These are phyloP conservation scores for Capsicum rhomboideum DNA, from an alignment of 257 asterid species.

Conservation along the genomic window DNA sequence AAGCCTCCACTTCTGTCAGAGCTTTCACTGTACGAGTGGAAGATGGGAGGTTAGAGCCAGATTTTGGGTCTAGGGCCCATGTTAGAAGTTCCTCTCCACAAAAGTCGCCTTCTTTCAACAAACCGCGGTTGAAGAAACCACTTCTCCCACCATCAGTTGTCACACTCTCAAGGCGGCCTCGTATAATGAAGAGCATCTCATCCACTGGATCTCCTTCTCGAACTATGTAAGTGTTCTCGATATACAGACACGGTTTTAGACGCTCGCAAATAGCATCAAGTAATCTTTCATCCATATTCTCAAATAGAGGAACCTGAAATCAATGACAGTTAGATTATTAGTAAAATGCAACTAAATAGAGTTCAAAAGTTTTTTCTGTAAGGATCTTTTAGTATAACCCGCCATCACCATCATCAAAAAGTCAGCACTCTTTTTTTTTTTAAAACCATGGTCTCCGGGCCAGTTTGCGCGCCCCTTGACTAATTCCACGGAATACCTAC, in stretches of 20 bases:
- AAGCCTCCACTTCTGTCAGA: conserved; percentile 79
- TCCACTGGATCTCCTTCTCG: conserved; percentile 99
- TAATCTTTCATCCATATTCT: conserved; percentile 92
- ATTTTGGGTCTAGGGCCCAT: conserved; percentile 93
- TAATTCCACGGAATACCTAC: neutral
- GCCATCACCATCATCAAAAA: no score
- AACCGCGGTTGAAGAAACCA: conserved; percentile 87
- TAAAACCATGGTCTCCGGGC: neutral
- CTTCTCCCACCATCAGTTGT: conserved; percentile 99
- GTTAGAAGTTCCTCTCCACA: conserved; percentile 98
- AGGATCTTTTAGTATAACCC: no score
- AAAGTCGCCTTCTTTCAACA: conserved; percentile 82
- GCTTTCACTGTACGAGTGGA: conserved; percentile 94
- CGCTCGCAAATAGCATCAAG: conserved; percentile 97
- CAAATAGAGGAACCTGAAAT: conserved; percentile 87
- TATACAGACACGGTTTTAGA: conserved; percentile 78
- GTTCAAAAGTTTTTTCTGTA: no score
- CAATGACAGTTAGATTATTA: neutral
- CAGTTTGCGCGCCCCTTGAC: neutral
- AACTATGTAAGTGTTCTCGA: conserved; percentile 75
- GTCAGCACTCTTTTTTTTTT: neutral
- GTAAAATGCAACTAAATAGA: neutral
- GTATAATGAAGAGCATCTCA: conserved; percentile 94
- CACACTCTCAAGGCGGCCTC: conserved; percentile 94
- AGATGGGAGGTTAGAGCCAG: conserved; percentile 85